Evolutionary conservation across 352 stramenopile genomes (phyloP).

Genomic region (Pythium pyrilobum): DNA sequence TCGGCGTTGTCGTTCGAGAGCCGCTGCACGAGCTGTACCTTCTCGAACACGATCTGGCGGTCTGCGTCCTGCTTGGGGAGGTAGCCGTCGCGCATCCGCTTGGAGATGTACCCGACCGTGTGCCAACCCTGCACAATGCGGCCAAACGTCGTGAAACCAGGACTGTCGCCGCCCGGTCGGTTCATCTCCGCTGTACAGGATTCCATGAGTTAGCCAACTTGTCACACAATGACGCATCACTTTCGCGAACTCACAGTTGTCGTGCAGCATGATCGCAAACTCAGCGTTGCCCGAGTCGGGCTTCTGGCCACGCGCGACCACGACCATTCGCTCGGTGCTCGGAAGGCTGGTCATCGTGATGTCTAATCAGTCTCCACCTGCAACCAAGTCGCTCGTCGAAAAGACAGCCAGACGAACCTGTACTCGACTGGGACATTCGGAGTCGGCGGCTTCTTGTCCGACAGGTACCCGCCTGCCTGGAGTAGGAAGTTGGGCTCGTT

Average conservation of each 20-base stretch:
- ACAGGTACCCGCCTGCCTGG: constrained; percentile 71
- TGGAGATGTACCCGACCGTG: constrained; percentile 66
- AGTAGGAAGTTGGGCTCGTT: constrained; percentile 79
- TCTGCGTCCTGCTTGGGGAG: constrained; percentile 62
- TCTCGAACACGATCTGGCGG: constrained; percentile 62
- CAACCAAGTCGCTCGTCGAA: not conserved
- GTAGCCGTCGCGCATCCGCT: constrained; percentile 65
- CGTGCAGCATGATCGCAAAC: constrained; percentile 83
- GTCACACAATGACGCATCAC: not conserved
- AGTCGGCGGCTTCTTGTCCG: constrained; percentile 60
- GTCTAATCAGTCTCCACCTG: too few relatives aligned
- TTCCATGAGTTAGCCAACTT: not conserved
- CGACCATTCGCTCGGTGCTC: constrained; percentile 77
- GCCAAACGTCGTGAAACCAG: constrained; percentile 77
- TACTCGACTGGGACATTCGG: constrained; percentile 75
- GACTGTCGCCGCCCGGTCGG: constrained; percentile 48
- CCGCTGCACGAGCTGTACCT: constrained; percentile 58
- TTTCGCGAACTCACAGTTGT: constrained; percentile 51
- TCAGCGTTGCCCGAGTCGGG: constrained; percentile 68
- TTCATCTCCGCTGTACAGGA: constrained; percentile 39
- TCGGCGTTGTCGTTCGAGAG: constrained; percentile 56
- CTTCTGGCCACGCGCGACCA: constrained; percentile 68
- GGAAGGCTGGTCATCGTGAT: too few relatives aligned
- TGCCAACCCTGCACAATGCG: constrained; percentile 75
- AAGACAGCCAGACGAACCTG: constrained; percentile 22